phyloP scores from a whole-genome alignment of 352 stramenopile genomes.

The Globisporangium cystogenes region DNA sequence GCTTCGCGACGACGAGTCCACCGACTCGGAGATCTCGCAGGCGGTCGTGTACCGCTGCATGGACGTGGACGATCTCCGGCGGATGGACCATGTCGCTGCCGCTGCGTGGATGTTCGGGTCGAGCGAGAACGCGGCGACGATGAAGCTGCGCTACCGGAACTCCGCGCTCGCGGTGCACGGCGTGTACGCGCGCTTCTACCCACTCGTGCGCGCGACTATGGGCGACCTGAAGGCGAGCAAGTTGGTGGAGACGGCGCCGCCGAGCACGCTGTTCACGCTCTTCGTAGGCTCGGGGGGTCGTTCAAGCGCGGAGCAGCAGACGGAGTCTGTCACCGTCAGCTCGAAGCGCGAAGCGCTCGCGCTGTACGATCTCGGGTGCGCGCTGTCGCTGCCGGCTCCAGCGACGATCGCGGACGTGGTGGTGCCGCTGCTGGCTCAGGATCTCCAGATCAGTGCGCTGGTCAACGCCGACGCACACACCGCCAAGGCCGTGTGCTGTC shows the following conservation, averaged over 20 bases:
- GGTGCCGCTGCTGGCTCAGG: constrained; percentile 19
- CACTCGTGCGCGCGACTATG: constrained; percentile 23
- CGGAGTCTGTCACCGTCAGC: not conserved
- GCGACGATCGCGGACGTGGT: constrained; percentile 13
- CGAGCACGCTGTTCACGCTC: constrained; percentile 8
- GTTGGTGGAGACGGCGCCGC: constrained; percentile 18
- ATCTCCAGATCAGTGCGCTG: constrained; percentile 21
- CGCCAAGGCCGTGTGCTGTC: constrained; percentile 8
- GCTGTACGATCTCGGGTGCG: constrained; percentile 5
- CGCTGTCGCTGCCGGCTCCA: constrained; percentile 24
- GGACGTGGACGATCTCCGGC: not conserved
- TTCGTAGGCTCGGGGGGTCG: not conserved
- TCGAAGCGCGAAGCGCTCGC: not conserved
- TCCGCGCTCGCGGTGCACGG: constrained; percentile 16
- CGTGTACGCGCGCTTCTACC: constrained; percentile 23
- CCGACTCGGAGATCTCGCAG: not conserved
- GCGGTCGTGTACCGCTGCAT: not conserved
- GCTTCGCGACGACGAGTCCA: not conserved
- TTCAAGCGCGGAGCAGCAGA: not conserved
- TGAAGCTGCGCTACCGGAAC: constrained; percentile 22
- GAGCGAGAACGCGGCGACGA: constrained; percentile 10
- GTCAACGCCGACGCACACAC: constrained; percentile 8
- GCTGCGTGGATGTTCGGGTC: constrained; percentile 28
- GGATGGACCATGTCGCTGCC: not conserved
- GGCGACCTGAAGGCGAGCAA: constrained; percentile 17